Percentiles rank a stretch among this genome's conserved stretches.
Evolutionary conservation across 2,329 filamentous ascomycete genomes (phyloP).

Genomic region (Colletotrichum tabaci): DNA sequence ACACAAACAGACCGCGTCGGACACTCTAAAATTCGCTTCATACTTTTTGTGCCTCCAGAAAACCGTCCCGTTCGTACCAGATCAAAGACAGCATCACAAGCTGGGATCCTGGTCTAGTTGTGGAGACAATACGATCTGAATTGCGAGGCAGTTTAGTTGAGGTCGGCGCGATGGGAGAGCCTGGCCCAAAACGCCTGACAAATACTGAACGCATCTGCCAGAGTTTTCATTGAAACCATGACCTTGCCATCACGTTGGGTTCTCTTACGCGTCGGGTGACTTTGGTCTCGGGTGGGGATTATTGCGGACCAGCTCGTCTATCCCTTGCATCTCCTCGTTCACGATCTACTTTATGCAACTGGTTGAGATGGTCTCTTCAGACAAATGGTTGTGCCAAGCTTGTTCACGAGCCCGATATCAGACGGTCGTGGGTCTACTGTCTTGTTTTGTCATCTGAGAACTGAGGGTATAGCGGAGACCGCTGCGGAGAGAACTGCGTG

Average conservation of each 20-base stretch:
- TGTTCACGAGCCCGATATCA: background rate
- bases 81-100: background rate
- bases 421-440: background rate
- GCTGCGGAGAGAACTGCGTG: too few relatives aligned
- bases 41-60: fast-evolving
- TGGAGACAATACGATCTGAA: background rate
- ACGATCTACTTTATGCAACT: background rate
- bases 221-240: too few relatives aligned
- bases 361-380: background rate
- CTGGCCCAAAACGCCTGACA: background rate
- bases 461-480: background rate
- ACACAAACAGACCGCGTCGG: too few relatives aligned
- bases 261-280: background rate
- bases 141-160: background rate
- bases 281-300: background rate
- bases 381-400: too few relatives aligned
- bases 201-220: background rate
- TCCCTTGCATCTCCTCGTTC: background rate
- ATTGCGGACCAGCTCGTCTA: background rate
- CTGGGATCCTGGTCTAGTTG: background rate
- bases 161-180: background rate
- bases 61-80: fast-evolving
- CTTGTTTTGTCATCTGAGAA: background rate
- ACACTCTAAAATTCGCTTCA: too few relatives aligned
- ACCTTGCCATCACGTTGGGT: too few relatives aligned